Evolutionary conservation across 768 basidiomycete genomes (phyloP), one percentile per base, ranked within the genome.

Genomic region (Lyophyllum decastes): DNA sequence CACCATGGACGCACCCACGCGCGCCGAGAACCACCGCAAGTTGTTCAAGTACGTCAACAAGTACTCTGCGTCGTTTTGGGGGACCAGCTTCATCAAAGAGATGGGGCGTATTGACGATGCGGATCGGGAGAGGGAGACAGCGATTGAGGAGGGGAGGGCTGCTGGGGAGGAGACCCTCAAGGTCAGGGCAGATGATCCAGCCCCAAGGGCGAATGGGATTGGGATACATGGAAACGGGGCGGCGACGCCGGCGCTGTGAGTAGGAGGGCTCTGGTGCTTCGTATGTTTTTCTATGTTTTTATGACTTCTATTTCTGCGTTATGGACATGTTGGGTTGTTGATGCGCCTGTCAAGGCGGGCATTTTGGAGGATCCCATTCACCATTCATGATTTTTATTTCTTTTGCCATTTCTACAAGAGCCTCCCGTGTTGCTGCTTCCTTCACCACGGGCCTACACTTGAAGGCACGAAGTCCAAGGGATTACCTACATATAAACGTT

Each of bases 21-120:
- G 94, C n/a, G 89, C 90, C 33, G 90, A 93, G 73, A 98, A 98
- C 74, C 94, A 96, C 72, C 80, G 87, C 64, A 99, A 99, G 74
- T 80, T 99, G 61, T 97, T 93, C 83, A 94, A 94, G 77, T 97
- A 97, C 72, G 92, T 97, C 59, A 89, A 88, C 78, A 95, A 95
- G 74, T 96, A 94, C 78, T 94, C 90, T 57, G 89, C 95, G 30
- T 86, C 91, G 40, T 95, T 90, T 74, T 95, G 94, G 93, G 94
- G 94, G 40, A 89, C 85, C 49, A 91, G 90, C 59, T 95, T 94
- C 71, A 92, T 95, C 67, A 83, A 78, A 66, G 94, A 94, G 76
- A 91, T 95, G 86, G 76, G 80, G 47, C 81, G 81, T 70, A 78
- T 92, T 52, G 74, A 82, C 45, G 67, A 73, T 43, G 75, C 73